These are phyloP conservation scores for Ceratobasidium sp. DNA, from an alignment of 1,284 basidiomycete species.

Conservation along the genomic window DNA sequence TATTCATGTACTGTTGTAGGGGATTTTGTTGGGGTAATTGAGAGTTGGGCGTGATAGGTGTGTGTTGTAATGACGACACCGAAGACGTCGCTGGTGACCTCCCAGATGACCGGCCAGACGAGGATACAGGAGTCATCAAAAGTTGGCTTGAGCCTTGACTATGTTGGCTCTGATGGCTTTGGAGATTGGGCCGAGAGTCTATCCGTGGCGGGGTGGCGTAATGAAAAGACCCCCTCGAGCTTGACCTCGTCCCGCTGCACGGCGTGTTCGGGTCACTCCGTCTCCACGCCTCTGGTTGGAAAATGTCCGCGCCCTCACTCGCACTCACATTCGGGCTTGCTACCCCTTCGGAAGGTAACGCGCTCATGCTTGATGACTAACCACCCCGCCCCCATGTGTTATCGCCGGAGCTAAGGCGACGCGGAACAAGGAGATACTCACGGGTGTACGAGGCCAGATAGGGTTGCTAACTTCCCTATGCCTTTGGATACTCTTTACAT, in stretches of 20 bases:
- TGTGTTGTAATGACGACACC: not conserved
- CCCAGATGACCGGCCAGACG: conserved; percentile 1
- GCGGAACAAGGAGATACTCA: conserved; percentile 1
- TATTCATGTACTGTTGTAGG: not conserved
- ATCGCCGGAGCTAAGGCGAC: not conserved
- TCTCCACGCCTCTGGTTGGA: conserved; percentile 5
- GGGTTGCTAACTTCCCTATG: not conserved
- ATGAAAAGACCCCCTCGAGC: conserved; percentile 7
- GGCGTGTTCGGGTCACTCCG: conserved; percentile 10
- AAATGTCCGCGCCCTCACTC: not conserved
- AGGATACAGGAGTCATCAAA: conserved; percentile 11
- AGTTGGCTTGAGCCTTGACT: not conserved
- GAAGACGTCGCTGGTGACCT: not conserved
- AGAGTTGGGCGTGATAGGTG: not conserved
- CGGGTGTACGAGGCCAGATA: conserved; percentile 28
- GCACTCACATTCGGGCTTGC: not conserved
- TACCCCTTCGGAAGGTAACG: not conserved
- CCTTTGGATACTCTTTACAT: not conserved
- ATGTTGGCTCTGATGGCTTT: too few species aligned
- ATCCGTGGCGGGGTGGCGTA: conserved; percentile 14
- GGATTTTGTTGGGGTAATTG: not conserved
- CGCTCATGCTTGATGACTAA: conserved; percentile 18
- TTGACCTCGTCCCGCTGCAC: conserved; percentile 1
- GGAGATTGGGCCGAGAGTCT: not conserved
- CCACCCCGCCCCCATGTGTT: not conserved